Evolutionary conservation across 352 stramenopile genomes (phyloP), one percentile per base, ranked within the genome.

Genomic region (Phytophthora ramorum): DNA sequence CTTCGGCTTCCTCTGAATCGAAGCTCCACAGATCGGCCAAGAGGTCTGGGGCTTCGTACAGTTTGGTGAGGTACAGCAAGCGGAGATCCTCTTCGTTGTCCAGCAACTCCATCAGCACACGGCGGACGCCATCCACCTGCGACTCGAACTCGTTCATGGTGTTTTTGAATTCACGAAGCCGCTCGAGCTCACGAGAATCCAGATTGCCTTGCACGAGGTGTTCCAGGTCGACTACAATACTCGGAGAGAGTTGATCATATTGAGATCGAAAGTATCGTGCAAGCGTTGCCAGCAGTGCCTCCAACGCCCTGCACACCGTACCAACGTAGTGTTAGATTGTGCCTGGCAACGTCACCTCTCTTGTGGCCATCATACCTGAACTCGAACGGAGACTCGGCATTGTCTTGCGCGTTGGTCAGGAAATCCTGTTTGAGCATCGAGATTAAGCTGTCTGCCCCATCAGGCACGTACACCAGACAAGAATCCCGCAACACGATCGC

Each of bases 1-100:
- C 78, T 58, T 90, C 81, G 3, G 79, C 81, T 63, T 89, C 79
- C 68, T 90, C 81, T 7, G 80, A 84, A 56, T 90, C 81, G 37
- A 87, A 85, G 24, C 75, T 83, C 61, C 73, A 87, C 17, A 86
- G 40, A 62, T 86, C 68, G 17, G 71, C 58, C 8, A 85, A 55
- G 0, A 84, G 63, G 5, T 73, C 71, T 14, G 81, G 78, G 6
- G 87, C 64, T 51, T 75, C 55, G 43, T 87, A 58, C 30, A 93
- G 61, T 55, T 91, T 79, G 12, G 77, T 84, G 9, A 91, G 60
- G 51, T 90, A 79, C 28, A 88, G 54, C 35, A 90, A 51, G 9
- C 69, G 72, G 14, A 88, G 63, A 22, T 85, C 76, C 35, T 87
- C 76, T 61, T 89, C 81, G 35, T 88, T 87, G 61, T 90, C 81